These are phyloP conservation scores for Capsella bursapastoris DNA, from an alignment of 345 rosid species.

Conservation along the genomic window DNA sequence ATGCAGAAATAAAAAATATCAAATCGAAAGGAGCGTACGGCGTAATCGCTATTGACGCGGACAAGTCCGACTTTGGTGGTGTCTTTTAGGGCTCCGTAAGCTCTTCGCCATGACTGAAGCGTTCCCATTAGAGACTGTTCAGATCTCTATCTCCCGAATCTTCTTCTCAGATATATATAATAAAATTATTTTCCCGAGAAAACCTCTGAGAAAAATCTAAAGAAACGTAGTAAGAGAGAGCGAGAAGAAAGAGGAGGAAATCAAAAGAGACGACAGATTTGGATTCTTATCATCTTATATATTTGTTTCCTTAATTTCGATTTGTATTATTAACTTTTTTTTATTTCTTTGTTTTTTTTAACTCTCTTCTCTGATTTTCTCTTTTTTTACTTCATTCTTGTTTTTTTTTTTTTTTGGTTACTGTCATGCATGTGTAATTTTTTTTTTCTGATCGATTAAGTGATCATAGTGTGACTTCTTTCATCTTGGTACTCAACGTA, in stretches of 20 bases:
- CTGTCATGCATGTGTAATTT: neutral
- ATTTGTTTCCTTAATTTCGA: constrained; percentile 2
- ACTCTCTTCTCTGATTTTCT: neutral
- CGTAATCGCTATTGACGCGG: constrained; percentile 87
- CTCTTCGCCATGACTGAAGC: constrained; percentile 85
- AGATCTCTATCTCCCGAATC: constrained; percentile 30
- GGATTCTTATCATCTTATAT: constrained; percentile 26
- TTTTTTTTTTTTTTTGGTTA: neutral
- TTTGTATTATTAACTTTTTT: neutral
- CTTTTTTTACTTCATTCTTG: neutral
- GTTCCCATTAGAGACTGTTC: constrained; percentile 62
- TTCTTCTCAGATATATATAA: neutral
- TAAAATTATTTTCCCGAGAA: neutral
- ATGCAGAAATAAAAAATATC: neutral
- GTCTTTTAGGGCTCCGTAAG: constrained; percentile 89
- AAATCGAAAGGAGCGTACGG: constrained; percentile 49
- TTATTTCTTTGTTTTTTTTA: neutral
- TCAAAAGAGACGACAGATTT: neutral
- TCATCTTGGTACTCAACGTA: neutral
- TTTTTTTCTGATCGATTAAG: neutral
- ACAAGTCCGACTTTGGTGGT: constrained; percentile 95
- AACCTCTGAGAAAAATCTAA: constrained; percentile 3
- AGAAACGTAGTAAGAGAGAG: neutral
- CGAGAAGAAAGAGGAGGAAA: constrained; percentile 15
- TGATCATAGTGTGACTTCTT: neutral